phyloP scores from a whole-genome alignment of 2,329 filamentous ascomycete species.

The Colletotrichum eleusines region DNA sequence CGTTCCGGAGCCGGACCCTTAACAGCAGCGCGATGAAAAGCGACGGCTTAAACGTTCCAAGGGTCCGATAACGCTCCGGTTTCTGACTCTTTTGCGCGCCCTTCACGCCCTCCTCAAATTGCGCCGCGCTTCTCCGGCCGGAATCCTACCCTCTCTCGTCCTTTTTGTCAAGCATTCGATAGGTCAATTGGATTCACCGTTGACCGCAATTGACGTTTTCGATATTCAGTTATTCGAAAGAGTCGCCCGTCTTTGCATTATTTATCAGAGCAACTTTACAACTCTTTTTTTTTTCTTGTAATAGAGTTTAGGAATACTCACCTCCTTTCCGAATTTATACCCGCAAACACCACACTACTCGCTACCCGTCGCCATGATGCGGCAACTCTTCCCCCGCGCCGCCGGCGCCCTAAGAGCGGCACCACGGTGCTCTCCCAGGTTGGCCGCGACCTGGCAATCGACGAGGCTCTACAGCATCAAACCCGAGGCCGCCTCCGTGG shows the following conservation, averaged over 20 bases:
- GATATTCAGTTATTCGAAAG: slow-evolving; percentile 2
- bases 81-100: slow-evolving; percentile 30
- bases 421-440: slow-evolving; percentile 46
- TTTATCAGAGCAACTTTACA: background rate
- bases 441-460: slow-evolving; percentile 50
- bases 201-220: slow-evolving; percentile 9
- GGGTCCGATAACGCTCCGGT: slow-evolving; percentile 48
- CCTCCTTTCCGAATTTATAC: slow-evolving; percentile 9
- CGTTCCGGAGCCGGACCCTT: slow-evolving; percentile 41
- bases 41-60: slow-evolving; percentile 41
- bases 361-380: slow-evolving; percentile 55
- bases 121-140: slow-evolving; percentile 19
- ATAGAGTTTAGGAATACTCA: background rate
- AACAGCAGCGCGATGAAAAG: slow-evolving; percentile 39
- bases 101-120: slow-evolving; percentile 31
- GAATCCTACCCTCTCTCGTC: slow-evolving; percentile 1
- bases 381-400: slow-evolving; percentile 57
- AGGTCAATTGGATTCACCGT: slow-evolving; percentile 30
- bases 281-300: background rate
- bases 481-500: slow-evolving; percentile 60
- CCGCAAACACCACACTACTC: background rate
- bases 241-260: slow-evolving; percentile 8
- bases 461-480: slow-evolving; percentile 66
- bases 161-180: slow-evolving; percentile 31
- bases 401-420: slow-evolving; percentile 45